Percentiles rank a stretch among this genome's conserved stretches.
These are phyloP conservation scores for Serendipita sp. DNA, from an alignment of 768 basidiomycete genomes.

Conservation along the genomic window DNA sequence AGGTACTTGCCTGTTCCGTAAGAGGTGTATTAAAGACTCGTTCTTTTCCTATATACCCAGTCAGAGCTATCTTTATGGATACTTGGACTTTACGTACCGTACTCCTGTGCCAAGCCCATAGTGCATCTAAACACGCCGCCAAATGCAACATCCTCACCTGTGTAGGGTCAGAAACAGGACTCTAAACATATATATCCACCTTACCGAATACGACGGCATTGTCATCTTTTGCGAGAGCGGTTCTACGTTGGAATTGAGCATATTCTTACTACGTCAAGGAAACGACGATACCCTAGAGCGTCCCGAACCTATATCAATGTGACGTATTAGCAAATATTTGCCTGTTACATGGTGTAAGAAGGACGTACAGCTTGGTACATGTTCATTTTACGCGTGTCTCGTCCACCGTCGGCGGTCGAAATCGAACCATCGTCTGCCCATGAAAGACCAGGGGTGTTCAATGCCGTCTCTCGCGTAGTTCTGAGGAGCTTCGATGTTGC, in stretches of 20 bases:
- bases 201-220: conserved; percentile 72
- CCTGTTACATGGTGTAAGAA: background rate
- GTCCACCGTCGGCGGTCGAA: conserved; percentile 35
- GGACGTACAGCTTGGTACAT: conserved; percentile 69
- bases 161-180: background rate
- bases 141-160: conserved; percentile 64
- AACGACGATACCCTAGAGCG: conserved; percentile 48
- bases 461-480: conserved; percentile 46
- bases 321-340: background rate
- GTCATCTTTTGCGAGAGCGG: conserved; percentile 70
- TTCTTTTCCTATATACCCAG: conserved; percentile 44
- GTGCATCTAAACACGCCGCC: conserved; percentile 92
- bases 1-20: conserved; percentile 42
- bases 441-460: conserved; percentile 54
- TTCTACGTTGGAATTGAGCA: conserved; percentile 25
- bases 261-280: background rate
- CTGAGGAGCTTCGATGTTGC: conserved; percentile 50
- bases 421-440: conserved; percentile 49
- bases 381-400: conserved; percentile 91
- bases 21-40: conserved; percentile 92
- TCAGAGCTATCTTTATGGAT: background rate
- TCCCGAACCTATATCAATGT: conserved; percentile 30
- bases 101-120: conserved; percentile 39
- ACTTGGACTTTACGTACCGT: conserved; percentile 49
- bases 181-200: conserved; percentile 2